These are phyloP conservation scores for Zymoseptoria passerinii DNA, from an alignment of 2,329 filamentous ascomycete species.

Conservation along the genomic window DNA sequence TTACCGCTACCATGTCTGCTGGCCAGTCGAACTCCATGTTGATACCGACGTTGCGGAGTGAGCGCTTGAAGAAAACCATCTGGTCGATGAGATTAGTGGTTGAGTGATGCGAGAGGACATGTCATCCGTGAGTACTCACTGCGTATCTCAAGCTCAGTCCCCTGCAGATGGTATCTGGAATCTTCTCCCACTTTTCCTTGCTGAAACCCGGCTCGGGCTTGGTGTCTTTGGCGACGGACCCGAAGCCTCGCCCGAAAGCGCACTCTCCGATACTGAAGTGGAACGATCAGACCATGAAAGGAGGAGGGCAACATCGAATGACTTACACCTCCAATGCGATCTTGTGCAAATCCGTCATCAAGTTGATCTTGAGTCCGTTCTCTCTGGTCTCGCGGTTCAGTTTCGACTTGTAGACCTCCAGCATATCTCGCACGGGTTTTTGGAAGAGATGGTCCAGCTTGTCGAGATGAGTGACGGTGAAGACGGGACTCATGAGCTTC, in stretches of 20 bases:
- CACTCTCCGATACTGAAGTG: slow-evolving; percentile 2
- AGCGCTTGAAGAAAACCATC: slow-evolving; percentile 9
- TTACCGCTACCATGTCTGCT: slow-evolving; percentile 1
- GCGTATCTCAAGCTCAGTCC: slow-evolving; percentile 2
- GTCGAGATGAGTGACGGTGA: slow-evolving; percentile 4
- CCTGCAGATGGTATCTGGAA: slow-evolving; percentile 3
- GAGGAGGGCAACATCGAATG: neutral
- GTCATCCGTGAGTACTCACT: neutral
- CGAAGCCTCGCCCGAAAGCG: slow-evolving; percentile 9
- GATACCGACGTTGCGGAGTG: slow-evolving; percentile 1
- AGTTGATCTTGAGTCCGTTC: neutral
- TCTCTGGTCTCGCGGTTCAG: neutral
- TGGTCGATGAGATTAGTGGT: neutral
- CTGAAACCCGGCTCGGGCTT: slow-evolving; percentile 1
- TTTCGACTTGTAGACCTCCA: neutral
- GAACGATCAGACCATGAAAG: neutral
- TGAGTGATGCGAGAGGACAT: neutral
- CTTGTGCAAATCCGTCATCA: slow-evolving; percentile 7
- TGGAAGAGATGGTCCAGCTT: slow-evolving; percentile 3
- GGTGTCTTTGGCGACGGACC: slow-evolving; percentile 2
- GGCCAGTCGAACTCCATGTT: slow-evolving; percentile 9
- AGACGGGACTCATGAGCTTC: slow-evolving; percentile 5
- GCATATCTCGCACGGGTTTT: neutral
- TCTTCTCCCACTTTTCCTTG: slow-evolving; percentile 4
- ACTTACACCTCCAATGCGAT: slow-evolving; percentile 5